Evolutionary conservation across 1,284 basidiomycete species (phyloP), one percentile per base, ranked within the genome.

Genomic region (Cutaneotrichosporon mucoides): DNA sequence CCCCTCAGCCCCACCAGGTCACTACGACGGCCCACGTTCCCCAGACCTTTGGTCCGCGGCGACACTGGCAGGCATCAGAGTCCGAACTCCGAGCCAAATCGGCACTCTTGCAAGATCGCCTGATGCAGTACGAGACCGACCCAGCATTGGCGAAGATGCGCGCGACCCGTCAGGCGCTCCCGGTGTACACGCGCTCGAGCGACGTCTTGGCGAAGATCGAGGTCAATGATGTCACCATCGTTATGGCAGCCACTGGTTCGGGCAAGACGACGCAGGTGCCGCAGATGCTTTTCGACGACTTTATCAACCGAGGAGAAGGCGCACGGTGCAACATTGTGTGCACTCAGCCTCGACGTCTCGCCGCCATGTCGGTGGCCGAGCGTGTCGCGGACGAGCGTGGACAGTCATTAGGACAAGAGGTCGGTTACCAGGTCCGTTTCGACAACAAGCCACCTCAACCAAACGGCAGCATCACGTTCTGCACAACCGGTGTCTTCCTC

Each of bases 181-280:
- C 92, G 6, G 88, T 96, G 8, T 86, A 84, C 64, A 82, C 85
- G 13, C 83, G 85, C 61, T 82, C 87, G 7, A 81, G 82, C 2
- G 83, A 88, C 7, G 79, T 93, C 43, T 73, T 94, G 51, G 79
- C 83, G 12, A 87, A 89, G 64, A 86, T 97, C 67, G 81, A 83
- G 44, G 79, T 85, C 43, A 87, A 96, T 75, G 89, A 93, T 40
- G 90, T 97, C 58, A 92, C 89, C 9, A 89, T 98, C 63, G 87
- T 89, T 66, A 92, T 95, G 89, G 94, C 93, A 33, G 88, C 92
- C 2, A 97, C 94, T 1, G 93, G 94, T 46, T 96, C 92, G 0
- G 94, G 94, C 8, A 97, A 97, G 80, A 96, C 93, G 7, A 97
- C 94, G 0, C 94, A 98, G 74, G 85, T 97, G 42, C 94, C 94